These are phyloP conservation scores for Alternaria atra DNA, from an alignment of 2,329 filamentous ascomycete genomes.

Conservation along the genomic window DNA sequence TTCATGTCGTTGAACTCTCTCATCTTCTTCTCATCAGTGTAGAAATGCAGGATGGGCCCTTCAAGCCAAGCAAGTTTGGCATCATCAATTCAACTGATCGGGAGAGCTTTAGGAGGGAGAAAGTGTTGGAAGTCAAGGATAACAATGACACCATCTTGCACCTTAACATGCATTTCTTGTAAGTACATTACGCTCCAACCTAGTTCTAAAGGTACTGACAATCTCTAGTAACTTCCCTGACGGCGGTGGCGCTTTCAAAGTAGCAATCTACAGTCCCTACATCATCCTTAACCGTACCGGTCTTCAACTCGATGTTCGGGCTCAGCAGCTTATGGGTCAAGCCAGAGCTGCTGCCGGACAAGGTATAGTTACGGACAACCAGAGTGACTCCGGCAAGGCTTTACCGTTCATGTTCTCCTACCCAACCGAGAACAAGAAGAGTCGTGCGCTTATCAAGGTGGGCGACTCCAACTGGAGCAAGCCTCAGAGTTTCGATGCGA, in stretches of 20 bases:
- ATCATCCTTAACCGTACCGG: constrained; percentile 96
- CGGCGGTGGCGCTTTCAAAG: constrained; percentile 93
- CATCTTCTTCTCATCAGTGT: constrained; percentile 92
- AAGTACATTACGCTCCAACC: constrained; percentile 37
- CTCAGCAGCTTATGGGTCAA: constrained; percentile 86
- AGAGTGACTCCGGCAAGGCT: constrained; percentile 73
- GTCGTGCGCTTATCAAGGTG: constrained; percentile 86
- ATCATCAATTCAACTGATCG: constrained; percentile 92
- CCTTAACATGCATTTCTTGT: constrained; percentile 89
- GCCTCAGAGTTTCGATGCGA: constrained; percentile 96
- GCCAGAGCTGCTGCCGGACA: constrained; percentile 86
- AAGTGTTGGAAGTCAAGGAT: constrained; percentile 82
- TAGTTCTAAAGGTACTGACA: constrained; percentile 19
- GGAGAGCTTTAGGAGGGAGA: constrained; percentile 88
- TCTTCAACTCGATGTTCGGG: constrained; percentile 83
- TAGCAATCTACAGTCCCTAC: constrained; percentile 94
- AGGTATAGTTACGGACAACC: constrained; percentile 66
- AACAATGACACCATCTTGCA: constrained; percentile 80
- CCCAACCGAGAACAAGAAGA: constrained; percentile 85
- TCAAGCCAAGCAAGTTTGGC: constrained; percentile 94
- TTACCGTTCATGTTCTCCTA: constrained; percentile 97
- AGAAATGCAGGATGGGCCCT: constrained; percentile 95
- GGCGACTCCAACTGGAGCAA: constrained; percentile 96
- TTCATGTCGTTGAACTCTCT: constrained; percentile 95
- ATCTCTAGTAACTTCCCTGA: constrained; percentile 74